phyloP scores from a whole-genome alignment of 1,139 yeast species.

The Taphrina pruni region DNA sequence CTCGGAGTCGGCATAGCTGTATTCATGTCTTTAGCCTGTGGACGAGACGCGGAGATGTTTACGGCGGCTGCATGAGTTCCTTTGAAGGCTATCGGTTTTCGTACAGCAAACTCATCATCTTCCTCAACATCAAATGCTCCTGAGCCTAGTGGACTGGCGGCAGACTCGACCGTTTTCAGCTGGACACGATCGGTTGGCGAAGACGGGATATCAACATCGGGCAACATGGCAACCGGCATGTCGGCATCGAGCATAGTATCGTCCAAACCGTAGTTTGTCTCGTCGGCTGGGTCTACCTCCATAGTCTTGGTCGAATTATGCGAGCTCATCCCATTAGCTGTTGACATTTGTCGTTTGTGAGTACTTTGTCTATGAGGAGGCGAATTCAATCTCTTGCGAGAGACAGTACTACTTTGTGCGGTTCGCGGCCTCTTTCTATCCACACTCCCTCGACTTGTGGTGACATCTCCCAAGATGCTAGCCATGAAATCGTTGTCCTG shows the following conservation, averaged over 20 bases:
- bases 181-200: conserved; percentile 25
- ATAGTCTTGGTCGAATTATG: neutral
- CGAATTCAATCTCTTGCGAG: conserved; percentile 3
- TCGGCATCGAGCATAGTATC: conserved; percentile 15
- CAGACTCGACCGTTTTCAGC: neutral
- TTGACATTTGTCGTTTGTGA: conserved; percentile 20
- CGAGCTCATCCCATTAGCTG: neutral
- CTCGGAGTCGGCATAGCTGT: conserved; percentile 11
- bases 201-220: conserved; percentile 25
- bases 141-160: neutral
- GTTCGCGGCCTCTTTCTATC: neutral
- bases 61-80: conserved; percentile 30
- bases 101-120: conserved; percentile 46
- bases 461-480: conserved; percentile 49
- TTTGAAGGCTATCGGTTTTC: conserved; percentile 42
- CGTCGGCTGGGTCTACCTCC: neutral
- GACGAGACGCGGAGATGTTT: conserved; percentile 43
- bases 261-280: conserved; percentile 10
- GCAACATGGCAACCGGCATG: neutral
- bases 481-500: conserved; percentile 51
- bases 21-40: conserved; percentile 18
- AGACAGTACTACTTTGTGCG: neutral
- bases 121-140: conserved; percentile 40
- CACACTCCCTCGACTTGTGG: conserved; percentile 8
- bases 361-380: conserved; percentile 1